Evolutionary conservation across 345 rosid genomes (phyloP), one percentile per base, ranked within the genome.

Genomic region (Hibiscus trionum): DNA sequence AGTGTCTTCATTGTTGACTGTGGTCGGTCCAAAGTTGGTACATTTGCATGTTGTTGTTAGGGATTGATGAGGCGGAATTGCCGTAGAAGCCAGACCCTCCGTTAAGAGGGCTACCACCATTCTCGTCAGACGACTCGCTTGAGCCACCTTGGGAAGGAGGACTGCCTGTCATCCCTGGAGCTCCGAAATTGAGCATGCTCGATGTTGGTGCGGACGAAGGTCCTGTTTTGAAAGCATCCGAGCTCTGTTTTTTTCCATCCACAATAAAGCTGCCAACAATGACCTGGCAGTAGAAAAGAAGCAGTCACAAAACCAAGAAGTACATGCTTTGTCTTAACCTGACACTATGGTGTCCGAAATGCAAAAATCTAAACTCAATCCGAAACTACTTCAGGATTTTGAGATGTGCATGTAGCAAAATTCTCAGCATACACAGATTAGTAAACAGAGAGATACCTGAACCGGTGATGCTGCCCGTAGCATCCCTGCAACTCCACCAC

Each of bases 191-290:
- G 81, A 86, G 71, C 86, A 79, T 86, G 29, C 87, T 87, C 55
- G 87, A 72, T 7, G 82, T 52, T 39, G 82, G 77, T 12, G 80
- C 75, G n/a, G 89, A 84, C 4, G 87, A 84, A 8, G 86, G 80
- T 69, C 83, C 96, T n/a, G 93, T 80, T 79, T 82, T 86, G 57
- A 71, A 75, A 35, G 52, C 35, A n/a, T 27, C 82, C 12, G 77
- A 72, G 60, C 71, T 86, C 7, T 73, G 69, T 79, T 88, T 94
- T 78, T 84, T 94, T 42, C 80, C 85, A 52, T 85, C 92, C 0
- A 83, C 84, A 31, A 90, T 74, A 70, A 95, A 95, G 89, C 99
- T 92, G 71, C 97, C 99, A 37, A 92, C 87, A 59, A 92, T 88
- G 17, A 94, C 82, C 98, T 94, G 80, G 17, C 59, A 79, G 70